Base-by-base conservation (phyloP, 1,284 basidiomycete species). In the Pyrrhoderma noxium region DNA sequence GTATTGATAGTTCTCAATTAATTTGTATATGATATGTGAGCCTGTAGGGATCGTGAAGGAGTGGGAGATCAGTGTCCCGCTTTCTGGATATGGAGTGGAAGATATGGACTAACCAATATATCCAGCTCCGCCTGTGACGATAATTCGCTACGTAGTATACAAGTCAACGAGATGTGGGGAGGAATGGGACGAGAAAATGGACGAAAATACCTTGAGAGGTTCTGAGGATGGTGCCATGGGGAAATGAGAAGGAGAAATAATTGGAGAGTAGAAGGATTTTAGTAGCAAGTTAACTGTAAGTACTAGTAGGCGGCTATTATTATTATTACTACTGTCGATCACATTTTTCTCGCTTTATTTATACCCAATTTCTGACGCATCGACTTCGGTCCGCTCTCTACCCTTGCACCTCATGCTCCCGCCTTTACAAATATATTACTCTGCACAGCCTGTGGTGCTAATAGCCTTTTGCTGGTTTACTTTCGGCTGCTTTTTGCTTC, bases 1-100 rank as follows among this genome's bases (percentile, higher is more conserved):
- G 76, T 89, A 97, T 58, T 82, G 77, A 55, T 89, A 79, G 18
- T 93, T 94, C 62, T 90, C 79, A 60, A 95, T 85, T 31, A 96
- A 74, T 48, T 81, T 76, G 59, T 89, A 87, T 57, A 94, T 83
- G 62, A 96, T 86, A 70, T 98, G 94, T 40, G 92, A 93, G 63
- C 92, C 93, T 85, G 71, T 55, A 51, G 44, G 44, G 52, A 43
- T 45, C 23, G 55, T 47, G 46, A 54, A 45, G 42, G 40, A 50
- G 40, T 47, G 16, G n/a, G 14, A 40, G n/a, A 47, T 36, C 8
- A 48, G 19, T 43, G 22, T 18, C 7, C n/a, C 16, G 39, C 8
- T 42, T 37, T 9, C n/a, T n/a, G n/a, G n/a, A n/a, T 31, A 31
- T 5, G 44, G 39, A 41, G 21, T 14, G 50, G 46, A 44, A 52